Percentiles rank a stretch among this genome's conserved stretches.
These are phyloP conservation scores for Trametes sp. DNA, from an alignment of 1,284 basidiomycete genomes.

Conservation along the genomic window DNA sequence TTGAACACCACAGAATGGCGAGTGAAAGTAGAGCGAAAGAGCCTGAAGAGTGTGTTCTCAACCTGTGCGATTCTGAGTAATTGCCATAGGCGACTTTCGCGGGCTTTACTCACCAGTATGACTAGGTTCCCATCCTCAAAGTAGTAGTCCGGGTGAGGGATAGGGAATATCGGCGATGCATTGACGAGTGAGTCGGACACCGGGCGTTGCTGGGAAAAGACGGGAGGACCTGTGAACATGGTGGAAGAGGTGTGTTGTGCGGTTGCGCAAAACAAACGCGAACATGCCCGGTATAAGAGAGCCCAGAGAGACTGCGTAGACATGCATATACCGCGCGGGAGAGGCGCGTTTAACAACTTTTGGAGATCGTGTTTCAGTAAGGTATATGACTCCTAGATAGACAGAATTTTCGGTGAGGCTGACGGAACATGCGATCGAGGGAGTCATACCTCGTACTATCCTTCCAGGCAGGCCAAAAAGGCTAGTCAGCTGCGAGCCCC, in stretches of 20 bases:
- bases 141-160: slow-evolving; percentile 37
- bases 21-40: slow-evolving; percentile 39
- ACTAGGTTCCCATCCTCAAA: slow-evolving; percentile 43
- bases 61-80: slow-evolving; percentile 32
- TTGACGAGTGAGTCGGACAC: background rate
- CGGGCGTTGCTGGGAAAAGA: background rate
- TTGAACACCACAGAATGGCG: slow-evolving; percentile 41
- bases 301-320: background rate
- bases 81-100: too few species aligned
- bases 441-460: background rate
- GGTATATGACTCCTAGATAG: slow-evolving; percentile 7
- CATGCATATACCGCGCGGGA: slow-evolving; percentile 1
- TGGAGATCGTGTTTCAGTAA: slow-evolving; percentile 1
- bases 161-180: slow-evolving; percentile 9
- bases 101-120: slow-evolving; percentile 33
- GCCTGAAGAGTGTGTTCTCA: slow-evolving; percentile 41
- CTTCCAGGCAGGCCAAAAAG: too few species aligned
- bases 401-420: background rate
- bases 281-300: background rate
- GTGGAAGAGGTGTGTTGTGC: background rate
- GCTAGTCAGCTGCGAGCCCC: background rate
- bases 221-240: slow-evolving; percentile 12
- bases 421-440: background rate
- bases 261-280: background rate
- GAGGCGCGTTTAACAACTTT: slow-evolving; percentile 1